Evolutionary conservation across 768 basidiomycete genomes (phyloP), one percentile per base, ranked within the genome.

Genomic region (Leccinum aurantiacum): DNA sequence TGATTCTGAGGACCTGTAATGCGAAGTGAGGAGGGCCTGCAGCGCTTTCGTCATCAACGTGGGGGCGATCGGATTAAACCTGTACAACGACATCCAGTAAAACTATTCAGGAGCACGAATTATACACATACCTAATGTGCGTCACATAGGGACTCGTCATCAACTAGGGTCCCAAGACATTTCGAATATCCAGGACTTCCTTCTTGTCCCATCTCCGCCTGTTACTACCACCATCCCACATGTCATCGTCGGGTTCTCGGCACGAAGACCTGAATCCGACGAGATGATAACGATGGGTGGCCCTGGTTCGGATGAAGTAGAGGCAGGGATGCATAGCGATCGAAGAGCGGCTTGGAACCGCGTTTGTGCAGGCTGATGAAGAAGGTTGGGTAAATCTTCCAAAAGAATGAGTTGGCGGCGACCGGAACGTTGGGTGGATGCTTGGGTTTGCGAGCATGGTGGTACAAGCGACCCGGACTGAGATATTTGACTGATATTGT

Each of bases 31-130:
- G 62, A 94, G 70, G 15, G 77, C 67, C 66, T 88, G 85, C 1
- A 99, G 78, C 0, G 93, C 93, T 67, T 87, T 90, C 46, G 80
- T 83, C 75, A 97, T 82, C 49, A 95, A 80, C 0, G 96, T 98
- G 0, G 86, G 82, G 0, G 97, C 94, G 52, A 99, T 88, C 0
- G 96, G 89, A 63, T 97, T 93, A 76, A 98, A 98, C 50, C 95
- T 96, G 66, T 24, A 60, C 7, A 25, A 60, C 8, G 31, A 57
- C 27, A 54, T 47, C 14, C 31, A 50, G 46, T 27, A 56, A 52
- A 29, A 53, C 35, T 6, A 57, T n/a, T 29, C 29, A 49, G 7
- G 3, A 53, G 31, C 47, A 29, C 35, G 41, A 48, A 38, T 25
- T 22, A 55, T 22, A 29, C 15, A 77, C 85, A 50, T 69, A 95